Evolutionary conservation across 2,329 filamentous ascomycete genomes (phyloP).

Genomic region (Chaetomiaceae sp.): DNA sequence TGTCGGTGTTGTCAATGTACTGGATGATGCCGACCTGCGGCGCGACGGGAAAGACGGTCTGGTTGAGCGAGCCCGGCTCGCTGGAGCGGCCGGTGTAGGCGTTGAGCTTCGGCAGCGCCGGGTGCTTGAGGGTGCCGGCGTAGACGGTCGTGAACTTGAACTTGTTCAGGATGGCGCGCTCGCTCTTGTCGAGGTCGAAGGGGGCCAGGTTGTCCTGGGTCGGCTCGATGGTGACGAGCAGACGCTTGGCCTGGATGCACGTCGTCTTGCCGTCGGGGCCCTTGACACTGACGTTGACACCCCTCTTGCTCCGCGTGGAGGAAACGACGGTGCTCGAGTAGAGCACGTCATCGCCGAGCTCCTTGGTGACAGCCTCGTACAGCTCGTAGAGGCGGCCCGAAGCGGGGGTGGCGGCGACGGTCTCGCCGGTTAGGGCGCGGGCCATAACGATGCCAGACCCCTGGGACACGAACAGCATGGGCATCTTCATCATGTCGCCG

Average conservation of each 20-base stretch:
- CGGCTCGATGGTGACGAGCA: slow-evolving; percentile 34
- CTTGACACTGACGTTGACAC: slow-evolving; percentile 8
- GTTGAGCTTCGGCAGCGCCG: slow-evolving; percentile 16
- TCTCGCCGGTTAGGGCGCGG: slow-evolving; percentile 29
- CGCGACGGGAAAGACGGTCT: slow-evolving; percentile 11
- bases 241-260: slow-evolving; percentile 30
- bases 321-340: slow-evolving; percentile 33
- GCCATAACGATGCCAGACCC: slow-evolving; percentile 28
- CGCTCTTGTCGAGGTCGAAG: slow-evolving; percentile 29
- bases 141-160: slow-evolving; percentile 20
- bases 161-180: slow-evolving; percentile 12
- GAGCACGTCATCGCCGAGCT: slow-evolving; percentile 35
- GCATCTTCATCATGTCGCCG: slow-evolving; percentile 17
- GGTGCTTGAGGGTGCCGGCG: slow-evolving; percentile 19
- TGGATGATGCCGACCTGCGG: slow-evolving; percentile 19
- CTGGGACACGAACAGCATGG: slow-evolving; percentile 17
- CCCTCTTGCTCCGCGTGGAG: slow-evolving; percentile 14
- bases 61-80: slow-evolving; percentile 4
- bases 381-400: slow-evolving; percentile 37
- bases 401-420: slow-evolving; percentile 30
- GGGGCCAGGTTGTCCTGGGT: slow-evolving; percentile 28
- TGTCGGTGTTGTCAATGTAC: slow-evolving; percentile 15
- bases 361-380: slow-evolving; percentile 34
- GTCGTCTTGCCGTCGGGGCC: slow-evolving; percentile 10
- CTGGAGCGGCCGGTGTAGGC: slow-evolving; percentile 12